These are phyloP conservation scores for Dillenia turbinata DNA, from an alignment of 164 flowering plant species.

Conservation along the genomic window DNA sequence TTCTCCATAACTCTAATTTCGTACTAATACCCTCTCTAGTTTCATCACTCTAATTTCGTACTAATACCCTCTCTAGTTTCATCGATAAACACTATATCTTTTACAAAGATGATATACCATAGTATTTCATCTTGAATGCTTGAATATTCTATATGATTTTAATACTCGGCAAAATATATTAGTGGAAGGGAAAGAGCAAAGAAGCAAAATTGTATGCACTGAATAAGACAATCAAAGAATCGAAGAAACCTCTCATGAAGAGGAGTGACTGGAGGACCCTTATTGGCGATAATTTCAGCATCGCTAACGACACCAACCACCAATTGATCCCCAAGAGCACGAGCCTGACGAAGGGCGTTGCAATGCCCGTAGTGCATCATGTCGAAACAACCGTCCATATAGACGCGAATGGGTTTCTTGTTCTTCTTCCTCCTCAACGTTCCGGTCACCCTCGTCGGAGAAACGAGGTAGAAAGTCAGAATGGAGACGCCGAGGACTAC, in stretches of 20 bases:
- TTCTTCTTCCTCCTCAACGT: conserved; percentile 31
- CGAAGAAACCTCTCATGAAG: conserved; percentile 61
- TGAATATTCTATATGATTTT: too few species aligned
- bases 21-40: too few species aligned
- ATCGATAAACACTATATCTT: too few species aligned
- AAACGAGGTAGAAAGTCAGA: conserved; percentile 27
- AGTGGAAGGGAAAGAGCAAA: neutral
- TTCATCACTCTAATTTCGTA: too few species aligned
- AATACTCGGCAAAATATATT: too few species aligned
- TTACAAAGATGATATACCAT: too few species aligned
- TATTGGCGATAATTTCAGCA: conserved; percentile 82
- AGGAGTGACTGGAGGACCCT: conserved; percentile 95
- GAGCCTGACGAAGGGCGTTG: conserved; percentile 94
- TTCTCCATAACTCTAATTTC: too few species aligned
- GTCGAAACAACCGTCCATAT: conserved; percentile 98
- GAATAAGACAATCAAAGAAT: neutral
- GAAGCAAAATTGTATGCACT: neutral
- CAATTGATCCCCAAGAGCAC: conserved; percentile 87
- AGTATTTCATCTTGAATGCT: too few species aligned
- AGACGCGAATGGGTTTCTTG: conserved; percentile 73
- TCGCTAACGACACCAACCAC: conserved; percentile 97
- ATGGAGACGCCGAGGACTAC: conserved; percentile 44
- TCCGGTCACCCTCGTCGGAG: conserved; percentile 10
- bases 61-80: too few species aligned
- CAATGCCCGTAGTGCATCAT: conserved; percentile 99